A percentile compares a stretch with the other conserved stretches of the same genome.
phyloP scores from a whole-genome alignment of 2,329 filamentous ascomycete genomes.

The Calonectria ilicicola region DNA sequence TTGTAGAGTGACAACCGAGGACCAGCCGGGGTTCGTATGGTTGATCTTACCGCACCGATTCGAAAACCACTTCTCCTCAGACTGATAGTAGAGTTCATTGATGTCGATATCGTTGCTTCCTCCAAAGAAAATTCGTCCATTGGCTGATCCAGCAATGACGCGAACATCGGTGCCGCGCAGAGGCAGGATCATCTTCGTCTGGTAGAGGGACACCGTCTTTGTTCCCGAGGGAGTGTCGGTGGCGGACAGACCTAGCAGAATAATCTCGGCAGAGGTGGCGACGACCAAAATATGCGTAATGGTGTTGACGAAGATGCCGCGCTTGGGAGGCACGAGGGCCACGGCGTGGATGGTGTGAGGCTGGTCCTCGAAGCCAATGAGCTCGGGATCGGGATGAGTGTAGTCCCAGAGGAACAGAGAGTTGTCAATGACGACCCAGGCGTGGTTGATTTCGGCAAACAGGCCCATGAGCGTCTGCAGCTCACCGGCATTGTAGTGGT shows the following conservation, averaged over 20 bases:
- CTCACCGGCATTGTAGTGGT: conserved; percentile 89
- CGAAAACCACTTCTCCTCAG: conserved; percentile 97
- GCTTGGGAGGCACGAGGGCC: conserved; percentile 85
- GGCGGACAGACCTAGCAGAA: conserved; percentile 86
- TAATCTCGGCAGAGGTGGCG: conserved; percentile 86
- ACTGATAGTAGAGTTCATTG: conserved; percentile 95
- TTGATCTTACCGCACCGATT: conserved; percentile 89
- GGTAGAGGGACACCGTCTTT: conserved; percentile 82
- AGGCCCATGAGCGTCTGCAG: conserved; percentile 94
- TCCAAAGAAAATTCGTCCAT: conserved; percentile 93
- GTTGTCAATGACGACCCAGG: conserved; percentile 96
- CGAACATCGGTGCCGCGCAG: conserved; percentile 82
- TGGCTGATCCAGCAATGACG: conserved; percentile 83
- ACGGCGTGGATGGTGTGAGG: conserved; percentile 91
- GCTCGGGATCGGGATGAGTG: conserved; percentile 88
- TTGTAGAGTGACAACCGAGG: conserved; percentile 68
- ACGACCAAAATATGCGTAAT: conserved; percentile 93
- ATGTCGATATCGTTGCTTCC: conserved; percentile 86
- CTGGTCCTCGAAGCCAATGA: conserved; percentile 93
- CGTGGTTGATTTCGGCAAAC: conserved; percentile 94
- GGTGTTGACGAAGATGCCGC: conserved; percentile 86
- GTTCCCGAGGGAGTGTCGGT: conserved; percentile 75
- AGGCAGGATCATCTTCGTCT: conserved; percentile 86
- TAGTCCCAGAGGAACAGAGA: conserved; percentile 98
- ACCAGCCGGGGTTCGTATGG: conserved; percentile 82